Conservation (phyloP, 768 basidiomycete species). For the Pseudohyphozyma bogoriensis region DNA sequence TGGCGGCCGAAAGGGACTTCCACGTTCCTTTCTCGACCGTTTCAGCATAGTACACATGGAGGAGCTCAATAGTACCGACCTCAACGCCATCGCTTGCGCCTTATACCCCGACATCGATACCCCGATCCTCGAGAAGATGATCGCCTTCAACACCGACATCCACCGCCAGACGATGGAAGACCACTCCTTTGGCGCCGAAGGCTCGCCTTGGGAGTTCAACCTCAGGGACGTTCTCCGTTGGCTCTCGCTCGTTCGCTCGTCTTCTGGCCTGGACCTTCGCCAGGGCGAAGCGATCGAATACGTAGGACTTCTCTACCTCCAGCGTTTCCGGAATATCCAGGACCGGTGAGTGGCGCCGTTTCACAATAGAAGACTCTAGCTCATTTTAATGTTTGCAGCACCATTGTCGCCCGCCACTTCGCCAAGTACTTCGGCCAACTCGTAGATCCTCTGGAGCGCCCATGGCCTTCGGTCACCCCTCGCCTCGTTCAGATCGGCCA, state of each 20-base stretch:
- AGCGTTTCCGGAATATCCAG: conserved; percentile 65
- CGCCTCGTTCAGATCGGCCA: conserved; percentile 56
- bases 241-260: conserved; percentile 46
- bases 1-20: conserved; percentile 91
- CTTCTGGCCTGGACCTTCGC: conserved; percentile 36
- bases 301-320: conserved; percentile 64
- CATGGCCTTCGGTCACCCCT: conserved; percentile 34
- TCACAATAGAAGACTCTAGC: no score
- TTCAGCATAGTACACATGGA: conserved; percentile 96
- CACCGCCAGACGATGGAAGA: conserved; percentile 56
- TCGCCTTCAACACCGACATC: conserved; percentile 65
- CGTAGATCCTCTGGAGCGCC: conserved; percentile 45
- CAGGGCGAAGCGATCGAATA: conserved; percentile 48
- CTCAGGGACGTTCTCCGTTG: conserved; percentile 87
- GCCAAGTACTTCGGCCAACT: conserved; percentile 39
- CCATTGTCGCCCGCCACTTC: conserved; percentile 37
- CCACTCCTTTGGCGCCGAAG: conserved; percentile 46
- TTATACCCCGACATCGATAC: conserved; percentile 56
- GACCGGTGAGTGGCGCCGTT: no score
- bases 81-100: conserved; percentile 63
- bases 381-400: no score
- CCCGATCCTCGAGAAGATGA: conserved; percentile 58
- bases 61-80: conserved; percentile 66
- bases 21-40: conserved; percentile 92
- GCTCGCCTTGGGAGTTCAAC: conserved; percentile 92